Evolutionary conservation across 1,139 yeast genomes (phyloP), one percentile per base, ranked within the genome.

Genomic region (Hyphopichia burtonii): DNA sequence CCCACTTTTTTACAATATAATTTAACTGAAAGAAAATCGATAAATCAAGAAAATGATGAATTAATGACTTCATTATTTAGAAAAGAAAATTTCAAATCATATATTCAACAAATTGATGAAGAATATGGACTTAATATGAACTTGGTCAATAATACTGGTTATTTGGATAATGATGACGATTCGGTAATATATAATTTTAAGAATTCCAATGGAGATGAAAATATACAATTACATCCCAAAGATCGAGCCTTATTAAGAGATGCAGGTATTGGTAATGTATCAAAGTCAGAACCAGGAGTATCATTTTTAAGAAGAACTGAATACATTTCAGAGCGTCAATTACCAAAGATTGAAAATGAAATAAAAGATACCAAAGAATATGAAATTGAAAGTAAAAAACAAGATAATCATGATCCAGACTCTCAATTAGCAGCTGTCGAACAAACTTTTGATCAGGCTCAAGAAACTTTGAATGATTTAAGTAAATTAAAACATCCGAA

Each of bases 251-350:
- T 94, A 41, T 71, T 93, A 44, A 80, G 91, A 58, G 96, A 90
- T 58, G 96, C 97, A 28, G 80, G 76, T 15, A 67, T 74, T 41
- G 75, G 71, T 25, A 66, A 62, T 44, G 65, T 68, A 48, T 67
- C 68, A 63, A 80, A 71, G 58, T 74, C 78, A 37, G 81, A 66
- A 58, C 83, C 73, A 47, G 80, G 71, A 46, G 97, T 91, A 20
- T 80, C 95, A 16, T 91, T 91, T 67, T 76, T 91, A 59, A 83
- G 98, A 68, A 82, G 98, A 68, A 91, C 98, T 0, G 98, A 93
- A 62, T 93, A 93, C 61, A 86, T 89, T 47, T 76, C 90, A 12
- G 80, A 70, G 49, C 65, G 63, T 41, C 64, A 62, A 37, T 42
- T 55, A 20, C 55, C 65, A 6, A 59, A 58, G 43, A 31, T 46